Evolutionary conservation across 805 yeast genomes (phyloP).

Genomic region (Metschnikowia picachoensis): DNA sequence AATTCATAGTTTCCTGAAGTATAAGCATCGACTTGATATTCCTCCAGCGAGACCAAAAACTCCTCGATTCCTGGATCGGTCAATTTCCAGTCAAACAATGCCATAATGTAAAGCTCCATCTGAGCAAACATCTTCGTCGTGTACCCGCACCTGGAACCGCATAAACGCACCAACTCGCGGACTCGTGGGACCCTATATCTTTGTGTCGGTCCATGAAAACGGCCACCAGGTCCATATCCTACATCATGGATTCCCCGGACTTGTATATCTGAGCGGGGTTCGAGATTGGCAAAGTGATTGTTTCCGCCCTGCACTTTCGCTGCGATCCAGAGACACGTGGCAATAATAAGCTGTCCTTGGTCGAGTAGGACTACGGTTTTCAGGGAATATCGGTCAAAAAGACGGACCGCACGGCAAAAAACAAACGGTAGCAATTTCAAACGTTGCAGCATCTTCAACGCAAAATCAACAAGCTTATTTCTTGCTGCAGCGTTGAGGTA

Average conservation of each 20-base stretch:
- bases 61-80: slow-evolving; percentile 54
- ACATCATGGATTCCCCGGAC: slow-evolving; percentile 34
- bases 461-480: slow-evolving; percentile 70
- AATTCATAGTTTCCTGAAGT: slow-evolving; percentile 25
- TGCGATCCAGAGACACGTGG: slow-evolving; percentile 91
- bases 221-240: slow-evolving; percentile 51
- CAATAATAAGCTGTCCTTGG: slow-evolving; percentile 86
- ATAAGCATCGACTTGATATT: slow-evolving; percentile 35
- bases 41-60: slow-evolving; percentile 29
- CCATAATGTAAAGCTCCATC: slow-evolving; percentile 73
- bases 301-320: slow-evolving; percentile 80
- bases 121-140: slow-evolving; percentile 47
- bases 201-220: slow-evolving; percentile 66
- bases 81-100: slow-evolving; percentile 69
- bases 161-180: slow-evolving; percentile 62
- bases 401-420: slow-evolving; percentile 62
- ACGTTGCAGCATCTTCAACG: slow-evolving; percentile 66
- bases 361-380: slow-evolving; percentile 78
- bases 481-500: slow-evolving; percentile 75
- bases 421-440: slow-evolving; percentile 65
- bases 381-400: slow-evolving; percentile 89
- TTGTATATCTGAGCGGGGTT: slow-evolving; percentile 8
- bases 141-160: slow-evolving; percentile 60
- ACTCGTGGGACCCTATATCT: slow-evolving; percentile 65
- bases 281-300: slow-evolving; percentile 54